These are phyloP conservation scores for Fusarium lyarnte DNA, from an alignment of 2,329 filamentous ascomycete genomes.

Conservation along the genomic window DNA sequence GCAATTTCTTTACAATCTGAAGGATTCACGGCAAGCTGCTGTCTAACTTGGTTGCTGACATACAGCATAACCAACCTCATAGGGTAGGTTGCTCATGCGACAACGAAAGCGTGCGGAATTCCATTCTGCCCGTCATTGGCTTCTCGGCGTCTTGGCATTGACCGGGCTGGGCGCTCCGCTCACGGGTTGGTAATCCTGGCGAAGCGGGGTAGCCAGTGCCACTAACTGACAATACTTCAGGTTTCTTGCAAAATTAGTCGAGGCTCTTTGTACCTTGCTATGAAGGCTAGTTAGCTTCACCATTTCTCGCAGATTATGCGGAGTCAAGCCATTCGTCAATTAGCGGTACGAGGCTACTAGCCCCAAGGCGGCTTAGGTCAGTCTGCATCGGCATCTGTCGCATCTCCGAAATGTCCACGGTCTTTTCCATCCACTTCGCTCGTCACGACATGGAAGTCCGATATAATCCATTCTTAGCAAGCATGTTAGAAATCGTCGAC, in stretches of 20 bases:
- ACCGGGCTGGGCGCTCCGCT: not conserved
- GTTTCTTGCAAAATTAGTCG: rapidly evolving
- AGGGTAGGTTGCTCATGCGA: not conserved
- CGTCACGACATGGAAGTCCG: constrained; percentile 1
- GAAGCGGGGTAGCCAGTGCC: rapidly evolving
- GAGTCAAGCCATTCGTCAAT: not conserved
- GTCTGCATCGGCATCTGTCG: not conserved
- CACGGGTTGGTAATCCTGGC: too few species aligned
- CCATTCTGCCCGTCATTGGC: not conserved
- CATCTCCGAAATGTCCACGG: not conserved
- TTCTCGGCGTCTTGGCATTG: constrained; percentile 20
- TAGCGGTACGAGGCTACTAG: not conserved
- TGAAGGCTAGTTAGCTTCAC: rapidly evolving
- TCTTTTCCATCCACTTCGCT: not conserved
- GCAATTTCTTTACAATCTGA: not conserved
- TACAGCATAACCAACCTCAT: not conserved
- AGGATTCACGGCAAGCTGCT: not conserved
- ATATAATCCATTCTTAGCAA: not conserved
- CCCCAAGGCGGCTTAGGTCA: not conserved
- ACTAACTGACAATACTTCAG: rapidly evolving
- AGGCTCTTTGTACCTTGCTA: rapidly evolving
- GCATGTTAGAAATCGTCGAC: not conserved
- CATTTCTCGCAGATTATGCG: not conserved
- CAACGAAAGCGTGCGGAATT: not conserved
- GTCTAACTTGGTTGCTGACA: not conserved